A percentile compares a stretch with the other conserved stretches of the same genome.
These are phyloP conservation scores for Wickerhamomyces bisporus DNA, from an alignment of 805 yeast species.

Conservation along the genomic window DNA sequence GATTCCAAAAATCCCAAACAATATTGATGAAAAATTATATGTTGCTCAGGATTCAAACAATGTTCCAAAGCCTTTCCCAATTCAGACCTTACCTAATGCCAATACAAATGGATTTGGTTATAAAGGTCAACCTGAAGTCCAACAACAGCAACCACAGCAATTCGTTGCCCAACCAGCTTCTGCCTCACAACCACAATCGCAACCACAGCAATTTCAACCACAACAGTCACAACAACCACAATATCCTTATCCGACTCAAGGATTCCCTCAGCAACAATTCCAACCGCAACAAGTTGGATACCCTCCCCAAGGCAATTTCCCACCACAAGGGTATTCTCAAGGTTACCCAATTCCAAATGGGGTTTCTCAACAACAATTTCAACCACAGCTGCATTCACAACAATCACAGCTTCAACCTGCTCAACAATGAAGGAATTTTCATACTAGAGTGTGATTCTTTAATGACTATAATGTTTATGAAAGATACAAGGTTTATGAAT, in stretches of 20 bases:
- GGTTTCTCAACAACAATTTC: conserved; percentile 2
- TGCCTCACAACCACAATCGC: conserved; percentile 19
- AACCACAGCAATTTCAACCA: conserved; percentile 15
- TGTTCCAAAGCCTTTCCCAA: conserved; percentile 87
- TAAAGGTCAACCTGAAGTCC: conserved; percentile 39
- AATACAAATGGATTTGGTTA: conserved; percentile 35
- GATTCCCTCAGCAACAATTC: conserved; percentile 8
- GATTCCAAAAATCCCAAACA: conserved; percentile 94
- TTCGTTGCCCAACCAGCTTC: conserved; percentile 1
- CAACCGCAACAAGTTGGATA: conserved; percentile 15
- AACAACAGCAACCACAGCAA: conserved; percentile 24
- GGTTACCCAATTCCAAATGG: conserved; percentile 2
- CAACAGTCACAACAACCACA: conserved; percentile 18
- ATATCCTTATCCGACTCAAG: conserved; percentile 8
- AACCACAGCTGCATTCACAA: conserved; percentile 8
- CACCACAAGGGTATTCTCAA: conserved; percentile 15
- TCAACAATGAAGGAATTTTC: conserved; percentile 8
- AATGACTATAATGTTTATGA: too few species aligned
- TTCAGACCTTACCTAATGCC: conserved; percentile 48
- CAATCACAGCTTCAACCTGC: conserved; percentile 6
- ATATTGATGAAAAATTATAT: conserved; percentile 81
- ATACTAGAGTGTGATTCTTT: background rate
- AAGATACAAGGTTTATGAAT: background rate
- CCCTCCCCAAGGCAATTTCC: conserved; percentile 15
- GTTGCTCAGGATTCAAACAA: conserved; percentile 72